These are phyloP conservation scores for Hymenoscyphus salicellus DNA, from an alignment of 2,329 filamentous ascomycete species.

Conservation along the genomic window DNA sequence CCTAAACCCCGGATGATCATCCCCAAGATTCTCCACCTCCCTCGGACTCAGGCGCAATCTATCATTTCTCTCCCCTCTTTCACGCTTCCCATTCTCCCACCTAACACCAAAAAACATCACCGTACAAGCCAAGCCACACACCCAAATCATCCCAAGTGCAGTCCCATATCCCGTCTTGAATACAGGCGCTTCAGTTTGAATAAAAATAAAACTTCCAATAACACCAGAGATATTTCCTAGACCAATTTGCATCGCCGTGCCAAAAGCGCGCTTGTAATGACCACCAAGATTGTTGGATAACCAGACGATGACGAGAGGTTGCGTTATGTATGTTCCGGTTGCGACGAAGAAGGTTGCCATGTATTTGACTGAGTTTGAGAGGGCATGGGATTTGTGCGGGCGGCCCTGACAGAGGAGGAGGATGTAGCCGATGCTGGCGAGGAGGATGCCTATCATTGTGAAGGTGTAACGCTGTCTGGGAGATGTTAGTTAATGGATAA, in stretches of 20 bases:
- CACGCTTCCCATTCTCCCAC: not conserved
- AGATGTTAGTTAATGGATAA: slow-evolving; percentile 16
- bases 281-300: slow-evolving; percentile 56
- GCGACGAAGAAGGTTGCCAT: slow-evolving; percentile 77
- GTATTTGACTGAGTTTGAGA: slow-evolving; percentile 60
- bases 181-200: slow-evolving; percentile 35
- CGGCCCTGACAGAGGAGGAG: slow-evolving; percentile 28
- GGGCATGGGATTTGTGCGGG: slow-evolving; percentile 42
- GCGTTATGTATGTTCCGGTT: slow-evolving; percentile 75
- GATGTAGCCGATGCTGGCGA: slow-evolving; percentile 23
- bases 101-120: slow-evolving; percentile 14
- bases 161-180: slow-evolving; percentile 41
- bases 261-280: slow-evolving; percentile 31
- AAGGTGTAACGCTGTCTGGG: slow-evolving; percentile 22
- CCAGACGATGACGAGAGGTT: slow-evolving; percentile 66
- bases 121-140: slow-evolving; percentile 7
- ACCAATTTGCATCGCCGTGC: slow-evolving; percentile 33
- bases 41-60: not conserved
- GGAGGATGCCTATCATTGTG: slow-evolving; percentile 18
- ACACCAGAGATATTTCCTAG: slow-evolving; percentile 36
- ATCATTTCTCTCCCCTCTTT: not conserved
- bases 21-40: not conserved
- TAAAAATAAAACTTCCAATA: slow-evolving; percentile 40
- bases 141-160: slow-evolving; percentile 29
- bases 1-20: not conserved